Base-by-base conservation (phyloP, 768 basidiomycete genomes). In the Lanmaoa rubissima region DNA sequence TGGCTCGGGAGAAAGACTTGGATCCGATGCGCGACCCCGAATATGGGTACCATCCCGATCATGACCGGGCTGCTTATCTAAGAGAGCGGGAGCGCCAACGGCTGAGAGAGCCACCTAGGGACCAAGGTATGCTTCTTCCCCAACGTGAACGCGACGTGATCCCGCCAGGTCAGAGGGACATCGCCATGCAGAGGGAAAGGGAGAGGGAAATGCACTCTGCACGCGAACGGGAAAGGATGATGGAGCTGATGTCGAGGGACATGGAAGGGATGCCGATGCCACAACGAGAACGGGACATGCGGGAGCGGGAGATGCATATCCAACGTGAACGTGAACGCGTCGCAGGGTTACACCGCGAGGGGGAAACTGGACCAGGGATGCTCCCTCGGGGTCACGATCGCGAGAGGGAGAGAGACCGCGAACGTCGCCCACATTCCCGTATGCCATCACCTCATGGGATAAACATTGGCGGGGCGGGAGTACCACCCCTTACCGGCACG, bases 351-450 rank as follows among this genome's bases (percentile, higher is more conserved):
- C 61, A 61, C 40, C 66, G 69, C 34, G 68, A 69, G 1, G 65
- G 63, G 0, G 68, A 69, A 54, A 57, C 59, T 3, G 68, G 66
- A 45, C 63, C 61, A 0, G 66, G 68, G 2, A 60, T 68, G n/a
- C 63, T 57, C 0, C 65, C 66, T 14, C 64, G 65, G 2, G 58
- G n/a, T 40, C 59, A 59, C 39, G 69, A 71, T n/a, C 67, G 67
- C 49, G 69, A 71, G 26, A 58, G 67, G 45, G 69, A 70, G 42
- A 61, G 65, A 57, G 69, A 69, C n/a, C 68, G 68, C 38, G 69
- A 71, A 53, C 67, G 69, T 21, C 69, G 65, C 26, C 48, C 61
- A 38, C 61, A 62, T 43, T 64, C 69, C 1, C 61, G 69, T n/a
- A 45, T 71, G 16, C 62, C 65, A 8, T 71, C 69, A 12, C 68